Evolutionary conservation across 495 filamentous ascomycete genomes (phyloP).

Genomic region (Aspergillus nanangensis): DNA sequence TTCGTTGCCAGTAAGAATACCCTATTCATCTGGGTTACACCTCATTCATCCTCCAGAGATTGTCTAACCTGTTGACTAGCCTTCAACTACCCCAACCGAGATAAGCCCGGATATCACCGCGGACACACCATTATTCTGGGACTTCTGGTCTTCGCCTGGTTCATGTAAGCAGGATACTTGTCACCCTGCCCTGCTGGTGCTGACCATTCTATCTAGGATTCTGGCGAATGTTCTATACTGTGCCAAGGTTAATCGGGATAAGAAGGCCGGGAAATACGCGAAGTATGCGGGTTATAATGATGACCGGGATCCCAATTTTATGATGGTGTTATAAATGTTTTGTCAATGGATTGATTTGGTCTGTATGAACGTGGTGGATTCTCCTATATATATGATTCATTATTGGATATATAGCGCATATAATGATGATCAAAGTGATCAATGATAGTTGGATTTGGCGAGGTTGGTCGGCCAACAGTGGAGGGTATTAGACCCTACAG

Average conservation of each 20-base stretch:
- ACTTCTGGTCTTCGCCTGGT: constrained; percentile 56
- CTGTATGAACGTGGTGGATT: too few species aligned
- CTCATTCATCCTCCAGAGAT: too few species aligned
- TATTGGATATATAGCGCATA: too few species aligned
- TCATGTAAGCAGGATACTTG: constrained; percentile 48
- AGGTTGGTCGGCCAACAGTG: too few species aligned
- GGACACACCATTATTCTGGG: constrained; percentile 59
- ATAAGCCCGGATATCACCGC: constrained; percentile 43
- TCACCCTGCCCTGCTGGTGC: not conserved
- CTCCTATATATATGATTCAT: too few species aligned
- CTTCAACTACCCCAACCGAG: constrained; percentile 53
- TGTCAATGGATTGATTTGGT: not conserved
- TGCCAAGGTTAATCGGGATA: constrained; percentile 62
- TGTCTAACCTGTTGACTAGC: constrained; percentile 20
- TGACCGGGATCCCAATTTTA: constrained; percentile 63
- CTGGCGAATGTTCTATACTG: constrained; percentile 61
- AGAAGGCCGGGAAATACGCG: constrained; percentile 57
- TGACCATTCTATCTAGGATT: constrained; percentile 35
- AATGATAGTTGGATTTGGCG: too few species aligned
- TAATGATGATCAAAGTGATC: too few species aligned
- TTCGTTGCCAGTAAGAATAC: constrained; percentile 49
- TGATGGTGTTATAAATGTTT: constrained; percentile 47
- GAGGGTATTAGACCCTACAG: too few species aligned
- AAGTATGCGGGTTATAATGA: constrained; percentile 55
- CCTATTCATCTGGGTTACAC: not conserved